Base-by-base conservation (phyloP, 805 yeast species). In the Saccharomyces paradoxus region DNA sequence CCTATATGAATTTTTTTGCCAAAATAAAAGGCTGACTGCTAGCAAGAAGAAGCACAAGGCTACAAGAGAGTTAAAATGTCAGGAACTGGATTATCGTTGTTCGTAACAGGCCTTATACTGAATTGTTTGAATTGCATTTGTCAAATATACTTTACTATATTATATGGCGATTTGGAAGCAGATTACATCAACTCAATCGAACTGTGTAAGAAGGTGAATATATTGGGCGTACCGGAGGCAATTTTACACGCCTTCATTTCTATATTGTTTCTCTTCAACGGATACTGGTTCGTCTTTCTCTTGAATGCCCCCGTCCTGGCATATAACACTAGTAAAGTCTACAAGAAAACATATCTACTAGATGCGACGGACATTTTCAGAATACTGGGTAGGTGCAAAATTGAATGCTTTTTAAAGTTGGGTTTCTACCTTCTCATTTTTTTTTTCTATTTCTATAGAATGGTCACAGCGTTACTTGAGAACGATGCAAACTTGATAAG, bases 331-430 rank as follows among this genome's bases (percentile, higher is more conserved):
- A 85, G 86, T 77, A 88, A 88, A 72, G 81, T 89, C 66, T 73
- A 84, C 71, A 82, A 81, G 64, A 89, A 89, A 73, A 83, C 84
- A 70, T 91, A 92, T 70, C 76, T 88, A 59, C 82, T 91, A 71
- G 99, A 94, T 72, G 98, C 98, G 56, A 92, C 99, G 48, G 97
- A 92, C 73, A 94, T 92, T 66, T 94, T 94, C 76, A 83, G 98
- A 77, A 91, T 97, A 46, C 81, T 92, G 67, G 81, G 89, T 64
- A 88, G 86, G 68, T 96, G 91, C 77, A 92, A 94, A 81, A 87
- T 86, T 71, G 98, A 91, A 74, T 81, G 89, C 57, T 90, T 91
- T 69, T 74, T 88, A 71, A 92, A 92, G 73, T 81, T 94, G 63
- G 97, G 94, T 10, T 90, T 89, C 81, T 92, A 89, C 71, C 79